Evolutionary conservation across 352 stramenopile species (phyloP).

Genomic region (Stramenopiles sp.): DNA sequence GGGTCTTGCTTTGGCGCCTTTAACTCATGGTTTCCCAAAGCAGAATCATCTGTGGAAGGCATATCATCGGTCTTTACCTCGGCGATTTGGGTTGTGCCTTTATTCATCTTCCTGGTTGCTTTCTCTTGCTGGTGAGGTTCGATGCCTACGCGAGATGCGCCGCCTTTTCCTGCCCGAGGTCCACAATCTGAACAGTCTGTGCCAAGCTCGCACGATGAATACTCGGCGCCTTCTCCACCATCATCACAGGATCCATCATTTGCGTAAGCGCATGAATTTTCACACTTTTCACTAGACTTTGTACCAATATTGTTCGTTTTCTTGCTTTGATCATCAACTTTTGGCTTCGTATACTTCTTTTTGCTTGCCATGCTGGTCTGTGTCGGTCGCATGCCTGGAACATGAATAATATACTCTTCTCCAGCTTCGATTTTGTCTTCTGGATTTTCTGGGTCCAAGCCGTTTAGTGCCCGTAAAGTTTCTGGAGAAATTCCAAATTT

Average conservation of each 20-base stretch:
- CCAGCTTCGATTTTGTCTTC: constrained; percentile 1
- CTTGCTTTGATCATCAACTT: not conserved
- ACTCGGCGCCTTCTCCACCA: not conserved
- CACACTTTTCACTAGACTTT: not conserved
- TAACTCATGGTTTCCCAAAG: not conserved
- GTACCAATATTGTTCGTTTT: not conserved
- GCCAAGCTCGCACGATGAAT: constrained; percentile 7
- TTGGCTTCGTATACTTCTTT: not conserved
- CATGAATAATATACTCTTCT: constrained; percentile 1
- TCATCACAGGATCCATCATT: constrained; percentile 13
- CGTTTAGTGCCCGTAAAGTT: not conserved
- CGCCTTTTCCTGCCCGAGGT: not conserved
- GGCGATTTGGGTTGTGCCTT: no score
- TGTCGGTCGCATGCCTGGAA: not conserved
- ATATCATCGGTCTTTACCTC: not conserved
- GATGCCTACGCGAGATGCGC: no score
- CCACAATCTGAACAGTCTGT: constrained; percentile 4
- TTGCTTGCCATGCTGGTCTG: no score
- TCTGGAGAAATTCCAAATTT: not conserved
- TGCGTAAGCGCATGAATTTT: not conserved
- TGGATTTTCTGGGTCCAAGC: not conserved
- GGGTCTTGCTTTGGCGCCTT: not conserved
- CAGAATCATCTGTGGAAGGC: not conserved
- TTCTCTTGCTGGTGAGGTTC: not conserved
- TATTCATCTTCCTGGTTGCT: not conserved